Conservation (phyloP, 306 rosid species). For the Ceratonia siliqua region DNA sequence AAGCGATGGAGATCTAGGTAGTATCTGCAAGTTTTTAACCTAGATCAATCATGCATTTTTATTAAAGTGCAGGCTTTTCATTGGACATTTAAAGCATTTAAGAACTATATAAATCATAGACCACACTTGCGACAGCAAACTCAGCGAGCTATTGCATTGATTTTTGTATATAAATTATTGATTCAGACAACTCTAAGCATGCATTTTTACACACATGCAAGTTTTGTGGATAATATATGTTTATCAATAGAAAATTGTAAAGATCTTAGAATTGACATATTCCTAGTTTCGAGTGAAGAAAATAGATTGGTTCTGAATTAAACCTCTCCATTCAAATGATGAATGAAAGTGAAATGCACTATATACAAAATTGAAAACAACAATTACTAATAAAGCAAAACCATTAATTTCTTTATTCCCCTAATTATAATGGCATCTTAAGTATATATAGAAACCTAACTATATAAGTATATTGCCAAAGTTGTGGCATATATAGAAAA, state of each 20-base stretch:
- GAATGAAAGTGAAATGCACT: not conserved
- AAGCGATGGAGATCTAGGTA: slow-evolving; percentile 31
- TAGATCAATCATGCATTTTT: slow-evolving; percentile 44
- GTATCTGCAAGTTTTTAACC: slow-evolving; percentile 36
- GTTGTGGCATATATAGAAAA: too few species aligned
- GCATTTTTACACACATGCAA: slow-evolving; percentile 25
- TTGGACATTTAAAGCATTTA: not conserved
- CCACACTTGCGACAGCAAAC: slow-evolving; percentile 13
- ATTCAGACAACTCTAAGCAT: not conserved
- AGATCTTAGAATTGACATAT: slow-evolving; percentile 13
- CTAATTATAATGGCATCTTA: too few species aligned
- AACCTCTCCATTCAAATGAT: not conserved
- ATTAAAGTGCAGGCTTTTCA: not conserved
- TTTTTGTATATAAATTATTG: not conserved
- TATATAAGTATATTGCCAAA: too few species aligned
- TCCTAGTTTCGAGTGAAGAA: slow-evolving; percentile 12
- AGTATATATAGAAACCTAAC: too few species aligned
- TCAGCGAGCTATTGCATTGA: not conserved
- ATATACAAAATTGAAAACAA: too few species aligned
- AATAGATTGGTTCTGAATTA: not conserved
- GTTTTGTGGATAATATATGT: slow-evolving; percentile 4
- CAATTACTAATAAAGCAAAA: too few species aligned
- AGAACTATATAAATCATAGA: not conserved
- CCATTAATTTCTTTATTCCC: too few species aligned
- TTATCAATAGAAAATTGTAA: not conserved